phyloP scores from a whole-genome alignment of 2,329 filamentous ascomycete genomes.

The Zymoseptoria brevis region DNA sequence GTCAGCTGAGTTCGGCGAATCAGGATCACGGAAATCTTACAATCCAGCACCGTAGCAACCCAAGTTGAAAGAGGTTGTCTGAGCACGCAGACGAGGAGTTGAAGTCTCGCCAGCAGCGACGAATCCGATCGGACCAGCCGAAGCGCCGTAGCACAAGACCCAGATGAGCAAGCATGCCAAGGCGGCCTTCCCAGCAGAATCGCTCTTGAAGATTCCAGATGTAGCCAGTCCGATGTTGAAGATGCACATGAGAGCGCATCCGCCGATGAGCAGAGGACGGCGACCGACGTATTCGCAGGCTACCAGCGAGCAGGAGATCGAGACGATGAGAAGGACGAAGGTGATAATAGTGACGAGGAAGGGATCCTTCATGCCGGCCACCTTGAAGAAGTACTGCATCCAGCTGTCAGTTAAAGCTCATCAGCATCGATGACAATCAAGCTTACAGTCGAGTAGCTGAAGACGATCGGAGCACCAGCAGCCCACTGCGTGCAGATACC shows the following conservation, averaged over 20 bases:
- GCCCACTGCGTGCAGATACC: constrained; percentile 16
- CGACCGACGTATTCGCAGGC: constrained; percentile 13
- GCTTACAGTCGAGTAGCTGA: constrained; percentile 13
- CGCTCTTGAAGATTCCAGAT: constrained; percentile 6
- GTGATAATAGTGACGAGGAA: constrained; percentile 25
- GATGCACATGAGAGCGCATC: constrained; percentile 12
- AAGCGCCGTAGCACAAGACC: constrained; percentile 14
- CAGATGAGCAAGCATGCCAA: constrained; percentile 13
- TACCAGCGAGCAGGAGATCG: constrained; percentile 11
- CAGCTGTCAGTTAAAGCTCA: not conserved
- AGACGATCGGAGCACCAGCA: constrained; percentile 13
- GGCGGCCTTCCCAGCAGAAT: constrained; percentile 7
- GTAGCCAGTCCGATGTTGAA: constrained; percentile 12
- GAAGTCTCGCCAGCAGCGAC: constrained; percentile 11
- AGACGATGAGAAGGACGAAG: constrained; percentile 33
- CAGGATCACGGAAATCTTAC: not conserved
- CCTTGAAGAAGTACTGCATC: constrained; percentile 13
- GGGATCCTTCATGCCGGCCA: constrained; percentile 11
- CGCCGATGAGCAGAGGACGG: constrained; percentile 10
- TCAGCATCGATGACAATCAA: not conserved
- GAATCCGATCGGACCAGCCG: constrained; percentile 13
- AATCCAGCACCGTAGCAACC: constrained; percentile 9
- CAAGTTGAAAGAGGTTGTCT: constrained; percentile 4
- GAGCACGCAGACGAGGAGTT: constrained; percentile 10
- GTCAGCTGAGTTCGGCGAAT: not conserved